These are phyloP conservation scores for Aspergillus ustus DNA, from an alignment of 2,329 filamentous ascomycete species.

Conservation along the genomic window DNA sequence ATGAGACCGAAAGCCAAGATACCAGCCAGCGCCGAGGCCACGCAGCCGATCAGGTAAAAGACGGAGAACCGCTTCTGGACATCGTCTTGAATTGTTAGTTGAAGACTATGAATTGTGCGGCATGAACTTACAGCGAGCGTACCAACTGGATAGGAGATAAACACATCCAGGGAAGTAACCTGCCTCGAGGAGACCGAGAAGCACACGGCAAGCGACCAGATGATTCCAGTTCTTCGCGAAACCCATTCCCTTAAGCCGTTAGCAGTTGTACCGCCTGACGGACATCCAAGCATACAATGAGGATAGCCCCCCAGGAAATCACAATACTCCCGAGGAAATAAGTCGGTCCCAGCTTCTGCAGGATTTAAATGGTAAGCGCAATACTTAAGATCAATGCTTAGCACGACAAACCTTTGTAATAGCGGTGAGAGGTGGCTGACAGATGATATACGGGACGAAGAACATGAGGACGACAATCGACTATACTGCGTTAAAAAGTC, in stretches of 20 bases:
- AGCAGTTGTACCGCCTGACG: slow-evolving; percentile 1
- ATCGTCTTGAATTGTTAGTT: slow-evolving; percentile 27
- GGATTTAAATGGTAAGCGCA: no score
- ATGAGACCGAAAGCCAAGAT: slow-evolving; percentile 51
- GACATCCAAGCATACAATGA: slow-evolving; percentile 29
- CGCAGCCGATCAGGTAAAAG: slow-evolving; percentile 56
- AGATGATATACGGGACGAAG: slow-evolving; percentile 38
- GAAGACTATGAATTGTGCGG: slow-evolving; percentile 1
- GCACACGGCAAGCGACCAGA: slow-evolving; percentile 30
- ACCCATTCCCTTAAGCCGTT: slow-evolving; percentile 32
- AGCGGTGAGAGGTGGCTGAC: slow-evolving; percentile 37
- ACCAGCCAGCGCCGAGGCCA: slow-evolving; percentile 54
- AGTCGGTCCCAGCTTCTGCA: slow-evolving; percentile 33
- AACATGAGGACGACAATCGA: slow-evolving; percentile 40
- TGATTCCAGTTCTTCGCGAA: slow-evolving; percentile 36
- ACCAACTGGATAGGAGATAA: slow-evolving; percentile 76
- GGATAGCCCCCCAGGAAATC: slow-evolving; percentile 34
- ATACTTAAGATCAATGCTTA: no score
- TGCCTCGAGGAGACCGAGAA: slow-evolving; percentile 36
- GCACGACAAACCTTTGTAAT: slow-evolving; percentile 25
- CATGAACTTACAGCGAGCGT: slow-evolving; percentile 51
- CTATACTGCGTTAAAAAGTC: slow-evolving; percentile 16
- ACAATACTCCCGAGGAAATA: slow-evolving; percentile 34
- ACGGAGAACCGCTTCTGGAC: slow-evolving; percentile 43
- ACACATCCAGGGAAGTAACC: slow-evolving; percentile 71